Evolutionary conservation across 176 grass and related monocot genomes (phyloP).

Genomic region (Aegilops speltoides): DNA sequence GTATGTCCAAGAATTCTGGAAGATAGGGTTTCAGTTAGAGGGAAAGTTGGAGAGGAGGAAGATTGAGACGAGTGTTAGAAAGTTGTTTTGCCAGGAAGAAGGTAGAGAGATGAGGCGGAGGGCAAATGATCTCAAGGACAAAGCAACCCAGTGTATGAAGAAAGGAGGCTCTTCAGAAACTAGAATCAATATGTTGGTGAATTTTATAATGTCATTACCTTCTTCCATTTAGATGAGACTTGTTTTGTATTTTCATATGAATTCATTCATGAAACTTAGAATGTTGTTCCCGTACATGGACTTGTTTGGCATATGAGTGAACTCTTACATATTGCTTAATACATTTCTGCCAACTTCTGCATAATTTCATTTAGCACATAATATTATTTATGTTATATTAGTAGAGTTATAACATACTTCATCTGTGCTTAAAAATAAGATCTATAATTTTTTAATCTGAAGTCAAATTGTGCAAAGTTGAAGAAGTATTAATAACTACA

Average conservation of each 20-base stretch:
- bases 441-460: too few relatives aligned
- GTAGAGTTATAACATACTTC: too few relatives aligned
- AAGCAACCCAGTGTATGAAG: not conserved
- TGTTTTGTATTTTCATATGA: not conserved
- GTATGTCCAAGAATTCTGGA: slow-evolving; percentile 40
- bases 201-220: slow-evolving; percentile 8
- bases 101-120: not conserved
- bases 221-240: not conserved
- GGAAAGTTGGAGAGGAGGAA: not conserved
- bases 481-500: too few relatives aligned
- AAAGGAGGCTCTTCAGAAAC: slow-evolving; percentile 8
- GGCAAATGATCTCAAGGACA: not conserved
- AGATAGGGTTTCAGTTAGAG: slow-evolving; percentile 33
- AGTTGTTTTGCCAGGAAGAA: not conserved
- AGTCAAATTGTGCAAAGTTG: too few relatives aligned
- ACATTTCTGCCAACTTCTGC: not conserved
- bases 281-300: not conserved
- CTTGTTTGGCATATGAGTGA: not conserved
- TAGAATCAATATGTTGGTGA: not conserved
- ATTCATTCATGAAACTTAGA: not conserved
- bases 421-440: too few relatives aligned
- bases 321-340: not conserved
- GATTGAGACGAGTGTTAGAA: not conserved
- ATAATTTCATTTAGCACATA: not conserved
- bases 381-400: not conserved